These are phyloP conservation scores for Taphrina pruni DNA, from an alignment of 1,139 yeast species.

Conservation along the genomic window DNA sequence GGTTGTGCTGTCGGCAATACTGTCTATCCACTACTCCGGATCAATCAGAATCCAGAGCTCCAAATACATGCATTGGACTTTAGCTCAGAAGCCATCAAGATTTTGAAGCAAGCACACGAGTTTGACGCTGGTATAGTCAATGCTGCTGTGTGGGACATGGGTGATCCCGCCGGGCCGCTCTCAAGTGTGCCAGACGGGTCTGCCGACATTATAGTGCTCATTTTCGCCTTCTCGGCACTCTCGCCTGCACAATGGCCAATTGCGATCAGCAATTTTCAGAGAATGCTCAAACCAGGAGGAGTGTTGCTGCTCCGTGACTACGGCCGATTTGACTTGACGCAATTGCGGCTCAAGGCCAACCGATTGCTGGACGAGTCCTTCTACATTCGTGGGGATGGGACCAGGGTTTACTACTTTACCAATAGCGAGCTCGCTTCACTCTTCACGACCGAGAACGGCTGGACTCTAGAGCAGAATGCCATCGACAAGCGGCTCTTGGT, in stretches of 20 bases:
- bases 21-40: conserved; percentile 81
- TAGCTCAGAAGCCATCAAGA: conserved; percentile 85
- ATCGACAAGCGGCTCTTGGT: conserved; percentile 90
- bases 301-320: conserved; percentile 87
- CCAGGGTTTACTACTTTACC: conserved; percentile 93
- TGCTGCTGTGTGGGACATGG: conserved; percentile 95
- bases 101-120: conserved; percentile 73
- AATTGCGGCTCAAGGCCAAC: conserved; percentile 87
- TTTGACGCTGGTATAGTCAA: conserved; percentile 65
- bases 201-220: conserved; percentile 89
- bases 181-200: conserved; percentile 81
- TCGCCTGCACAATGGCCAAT: conserved; percentile 89
- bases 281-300: conserved; percentile 89
- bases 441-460: conserved; percentile 61
- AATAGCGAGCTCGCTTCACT: conserved; percentile 75
- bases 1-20: conserved; percentile 99
- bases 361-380: conserved; percentile 88
- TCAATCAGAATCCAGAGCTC: conserved; percentile 78
- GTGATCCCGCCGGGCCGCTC: conserved; percentile 74
- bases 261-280: conserved; percentile 69
- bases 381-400: conserved; percentile 96
- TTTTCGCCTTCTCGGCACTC: conserved; percentile 89
- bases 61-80: conserved; percentile 86
- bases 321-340: conserved; percentile 95
- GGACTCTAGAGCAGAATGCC: conserved; percentile 74